Evolutionary conservation across 345 rosid genomes (phyloP).

Genomic region (Laguncularia racemosa): DNA sequence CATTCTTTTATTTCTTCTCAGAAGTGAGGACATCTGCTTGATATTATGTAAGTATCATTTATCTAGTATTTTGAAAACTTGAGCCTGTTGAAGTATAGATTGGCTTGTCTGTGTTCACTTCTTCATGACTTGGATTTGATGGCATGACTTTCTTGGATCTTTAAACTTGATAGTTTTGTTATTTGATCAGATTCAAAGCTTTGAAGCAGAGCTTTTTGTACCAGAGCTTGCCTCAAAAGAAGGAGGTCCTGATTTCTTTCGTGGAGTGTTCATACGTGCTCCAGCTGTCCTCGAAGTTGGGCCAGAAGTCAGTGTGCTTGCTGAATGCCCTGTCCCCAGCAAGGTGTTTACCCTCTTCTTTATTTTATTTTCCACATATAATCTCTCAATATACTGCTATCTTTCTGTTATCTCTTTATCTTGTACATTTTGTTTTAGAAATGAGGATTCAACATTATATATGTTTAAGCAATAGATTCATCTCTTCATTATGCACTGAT

Average conservation of each 20-base stretch:
- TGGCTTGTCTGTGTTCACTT: not conserved
- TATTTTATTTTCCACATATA: not conserved
- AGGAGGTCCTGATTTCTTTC: conserved; percentile 82
- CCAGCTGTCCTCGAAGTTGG: conserved; percentile 86
- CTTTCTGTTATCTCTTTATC: no score
- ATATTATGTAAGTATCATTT: no score
- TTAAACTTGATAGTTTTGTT: not conserved
- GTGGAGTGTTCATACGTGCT: conserved; percentile 93
- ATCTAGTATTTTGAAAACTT: no score
- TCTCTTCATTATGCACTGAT: no score
- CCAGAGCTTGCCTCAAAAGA: conserved; percentile 68
- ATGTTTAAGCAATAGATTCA: no score
- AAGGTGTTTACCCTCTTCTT: no score
- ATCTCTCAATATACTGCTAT: no score
- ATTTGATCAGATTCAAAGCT: conserved; percentile 71
- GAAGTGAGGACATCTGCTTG: no score
- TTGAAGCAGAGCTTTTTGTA: conserved; percentile 77
- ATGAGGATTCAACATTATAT: no score
- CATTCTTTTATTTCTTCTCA: no score
- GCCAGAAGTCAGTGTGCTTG: conserved; percentile 80
- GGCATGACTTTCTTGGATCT: no score
- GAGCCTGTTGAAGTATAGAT: not conserved
- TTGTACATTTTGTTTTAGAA: no score
- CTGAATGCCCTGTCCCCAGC: conserved; percentile 45
- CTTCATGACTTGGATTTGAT: not conserved